These are phyloP conservation scores for Auxenochlorella protothecoides DNA, from an alignment of 139 green algal species.

Conservation along the genomic window DNA sequence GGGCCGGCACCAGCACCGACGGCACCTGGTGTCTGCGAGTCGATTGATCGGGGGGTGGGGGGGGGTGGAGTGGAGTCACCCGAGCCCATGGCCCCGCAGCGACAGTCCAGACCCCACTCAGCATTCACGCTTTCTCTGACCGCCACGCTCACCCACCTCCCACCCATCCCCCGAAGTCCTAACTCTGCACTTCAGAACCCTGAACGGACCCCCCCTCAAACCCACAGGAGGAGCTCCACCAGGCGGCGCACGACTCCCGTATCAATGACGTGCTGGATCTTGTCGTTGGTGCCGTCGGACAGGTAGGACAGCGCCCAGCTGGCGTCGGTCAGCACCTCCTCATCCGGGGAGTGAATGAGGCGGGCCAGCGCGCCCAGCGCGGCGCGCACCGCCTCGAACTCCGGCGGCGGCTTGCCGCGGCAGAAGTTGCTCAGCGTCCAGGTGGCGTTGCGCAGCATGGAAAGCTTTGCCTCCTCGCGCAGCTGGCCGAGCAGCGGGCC, in stretches of 20 bases:
- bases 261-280: conserved; percentile 97
- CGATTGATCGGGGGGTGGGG: too few relatives aligned
- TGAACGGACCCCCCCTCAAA: background rate
- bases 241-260: conserved; percentile 82
- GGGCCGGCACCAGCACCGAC: conserved; percentile 88
- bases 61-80: too few relatives aligned
- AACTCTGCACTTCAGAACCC: too few relatives aligned
- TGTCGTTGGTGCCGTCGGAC: conserved; percentile 96
- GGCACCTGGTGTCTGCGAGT: conserved; percentile 17
- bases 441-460: conserved; percentile 97
- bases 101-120: too few relatives aligned
- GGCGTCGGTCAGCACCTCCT: conserved; percentile 97
- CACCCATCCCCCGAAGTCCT: too few relatives aligned
- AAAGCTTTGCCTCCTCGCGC: conserved; percentile 82
- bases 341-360: conserved; percentile 87
- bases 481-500: conserved; percentile 77
- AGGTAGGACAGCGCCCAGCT: conserved; percentile 99
- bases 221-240: conserved; percentile 77
- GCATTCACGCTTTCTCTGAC: too few relatives aligned
- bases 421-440: conserved; percentile 99
- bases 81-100: too few relatives aligned
- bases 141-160: background rate
- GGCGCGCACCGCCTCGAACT: conserved; percentile 60
- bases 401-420: conserved; percentile 87
- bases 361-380: conserved; percentile 82